phyloP scores from a whole-genome alignment of 495 filamentous ascomycete genomes.

The Tuber borchii region DNA sequence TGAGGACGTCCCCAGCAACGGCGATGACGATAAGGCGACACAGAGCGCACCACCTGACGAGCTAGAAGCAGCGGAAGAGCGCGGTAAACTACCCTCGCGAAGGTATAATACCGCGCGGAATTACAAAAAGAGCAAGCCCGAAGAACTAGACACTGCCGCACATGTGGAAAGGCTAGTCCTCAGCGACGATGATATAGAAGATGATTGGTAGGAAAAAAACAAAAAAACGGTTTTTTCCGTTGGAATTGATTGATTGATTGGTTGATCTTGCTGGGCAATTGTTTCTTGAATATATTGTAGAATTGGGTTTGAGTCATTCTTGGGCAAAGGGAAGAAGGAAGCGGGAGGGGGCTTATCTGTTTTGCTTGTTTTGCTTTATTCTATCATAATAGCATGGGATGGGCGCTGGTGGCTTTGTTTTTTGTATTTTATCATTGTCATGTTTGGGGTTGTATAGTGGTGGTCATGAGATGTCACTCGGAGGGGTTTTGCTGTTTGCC shows the following conservation, averaged over 20 bases:
- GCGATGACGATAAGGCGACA: constrained; percentile 46
- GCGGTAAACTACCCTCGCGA: constrained; percentile 28
- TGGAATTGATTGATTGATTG: not conserved
- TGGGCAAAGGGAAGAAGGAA: not conserved
- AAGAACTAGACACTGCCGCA: constrained; percentile 22
- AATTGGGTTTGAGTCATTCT: not conserved
- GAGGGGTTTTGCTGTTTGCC: not conserved
- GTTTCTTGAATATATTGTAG: not conserved
- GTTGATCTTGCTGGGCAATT: not conserved
- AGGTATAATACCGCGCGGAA: constrained; percentile 40
- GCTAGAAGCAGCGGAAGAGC: constrained; percentile 49
- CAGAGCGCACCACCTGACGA: constrained; percentile 16
- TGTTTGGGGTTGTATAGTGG: not conserved
- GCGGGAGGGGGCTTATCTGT: not conserved
- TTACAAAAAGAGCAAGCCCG: constrained; percentile 20
- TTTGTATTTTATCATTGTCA: not conserved
- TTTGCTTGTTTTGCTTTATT: not conserved
- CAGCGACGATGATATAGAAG: constrained; percentile 95
- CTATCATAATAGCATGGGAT: not conserved
- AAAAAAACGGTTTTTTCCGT: not conserved
- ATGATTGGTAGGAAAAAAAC: constrained; percentile 43
- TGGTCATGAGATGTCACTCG: not conserved
- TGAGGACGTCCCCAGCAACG: constrained; percentile 46
- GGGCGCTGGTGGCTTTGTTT: not conserved
- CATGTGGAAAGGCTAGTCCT: constrained; percentile 61